These are phyloP conservation scores for Stylonectria norvegica DNA, from an alignment of 2,329 filamentous ascomycete species.

Conservation along the genomic window DNA sequence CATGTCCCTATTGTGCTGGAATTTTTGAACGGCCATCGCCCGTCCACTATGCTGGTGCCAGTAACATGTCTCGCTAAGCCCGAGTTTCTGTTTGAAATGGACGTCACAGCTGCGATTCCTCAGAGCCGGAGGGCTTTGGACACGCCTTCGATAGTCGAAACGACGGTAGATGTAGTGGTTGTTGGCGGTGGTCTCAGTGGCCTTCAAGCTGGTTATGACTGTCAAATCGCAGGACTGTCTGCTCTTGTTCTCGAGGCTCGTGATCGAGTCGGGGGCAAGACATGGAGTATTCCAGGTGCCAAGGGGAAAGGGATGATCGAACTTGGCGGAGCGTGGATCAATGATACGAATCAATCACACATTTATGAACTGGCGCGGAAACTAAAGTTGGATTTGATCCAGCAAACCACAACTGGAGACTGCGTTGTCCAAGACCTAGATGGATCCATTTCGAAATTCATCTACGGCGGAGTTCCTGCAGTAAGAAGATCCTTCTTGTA, in stretches of 20 bases:
- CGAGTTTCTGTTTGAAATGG: no score
- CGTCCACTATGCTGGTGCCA: no score
- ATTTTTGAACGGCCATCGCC: no score
- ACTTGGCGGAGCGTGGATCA: constrained; percentile 57
- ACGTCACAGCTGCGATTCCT: no score
- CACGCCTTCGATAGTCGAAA: constrained; percentile 15
- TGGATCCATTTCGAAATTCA: not conserved
- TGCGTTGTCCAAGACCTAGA: not conserved
- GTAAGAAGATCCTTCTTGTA: no score
- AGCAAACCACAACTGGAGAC: not conserved
- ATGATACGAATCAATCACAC: constrained; percentile 47
- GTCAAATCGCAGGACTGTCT: constrained; percentile 34
- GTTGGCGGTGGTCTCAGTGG: constrained; percentile 43
- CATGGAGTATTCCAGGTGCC: constrained; percentile 34
- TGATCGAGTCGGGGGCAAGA: constrained; percentile 50
- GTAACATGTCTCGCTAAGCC: no score
- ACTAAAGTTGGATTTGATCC: not conserved
- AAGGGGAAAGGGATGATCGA: constrained; percentile 40
- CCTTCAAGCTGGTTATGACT: constrained; percentile 32
- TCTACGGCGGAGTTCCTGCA: not conserved
- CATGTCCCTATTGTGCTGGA: no score
- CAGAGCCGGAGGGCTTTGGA: not conserved
- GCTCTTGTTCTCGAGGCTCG: constrained; percentile 46
- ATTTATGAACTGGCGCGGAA: not conserved
- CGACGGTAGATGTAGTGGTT: constrained; percentile 31